Percentiles rank a stretch among this genome's conserved stretches.
phyloP scores from a whole-genome alignment of 169 alveolate species.

The Perkinsus olseni region DNA sequence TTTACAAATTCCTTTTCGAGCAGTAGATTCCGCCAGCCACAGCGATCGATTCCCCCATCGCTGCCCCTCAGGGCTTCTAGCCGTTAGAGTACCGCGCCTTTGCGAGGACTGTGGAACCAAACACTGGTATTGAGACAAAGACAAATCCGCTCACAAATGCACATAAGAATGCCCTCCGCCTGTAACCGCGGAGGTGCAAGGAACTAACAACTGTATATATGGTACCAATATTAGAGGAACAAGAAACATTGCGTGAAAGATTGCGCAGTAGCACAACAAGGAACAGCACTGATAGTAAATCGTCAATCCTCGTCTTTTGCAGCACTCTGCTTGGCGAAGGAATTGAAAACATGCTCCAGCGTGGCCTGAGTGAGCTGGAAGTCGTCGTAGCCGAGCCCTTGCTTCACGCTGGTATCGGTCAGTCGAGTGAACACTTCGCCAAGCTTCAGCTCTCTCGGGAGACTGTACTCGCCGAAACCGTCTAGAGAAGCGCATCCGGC shows the following conservation, averaged over 20 bases:
- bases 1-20: too few relatives aligned
- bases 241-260: neutral
- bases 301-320: neutral
- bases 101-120: too few relatives aligned
- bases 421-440: neutral
- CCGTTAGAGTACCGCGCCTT: too few relatives aligned
- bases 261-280: neutral
- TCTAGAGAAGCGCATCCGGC: neutral
- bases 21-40: too few relatives aligned
- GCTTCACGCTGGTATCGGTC: neutral
- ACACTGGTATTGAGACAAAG: neutral
- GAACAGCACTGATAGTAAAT: neutral
- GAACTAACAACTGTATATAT: neutral
- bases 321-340: conserved; percentile 38
- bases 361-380: conserved; percentile 56
- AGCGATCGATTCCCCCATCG: too few relatives aligned
- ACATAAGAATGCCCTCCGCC: neutral
- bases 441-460: neutral
- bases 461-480: neutral
- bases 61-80: too few relatives aligned
- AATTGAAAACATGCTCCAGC: conserved; percentile 59
- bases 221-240: neutral
- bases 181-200: neutral
- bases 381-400: conserved; percentile 34
- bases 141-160: neutral